Evolutionary conservation across 139 green algal species (phyloP), one percentile per base, ranked within the genome.

Genomic region (Chlamydomonas sphaeroides): DNA sequence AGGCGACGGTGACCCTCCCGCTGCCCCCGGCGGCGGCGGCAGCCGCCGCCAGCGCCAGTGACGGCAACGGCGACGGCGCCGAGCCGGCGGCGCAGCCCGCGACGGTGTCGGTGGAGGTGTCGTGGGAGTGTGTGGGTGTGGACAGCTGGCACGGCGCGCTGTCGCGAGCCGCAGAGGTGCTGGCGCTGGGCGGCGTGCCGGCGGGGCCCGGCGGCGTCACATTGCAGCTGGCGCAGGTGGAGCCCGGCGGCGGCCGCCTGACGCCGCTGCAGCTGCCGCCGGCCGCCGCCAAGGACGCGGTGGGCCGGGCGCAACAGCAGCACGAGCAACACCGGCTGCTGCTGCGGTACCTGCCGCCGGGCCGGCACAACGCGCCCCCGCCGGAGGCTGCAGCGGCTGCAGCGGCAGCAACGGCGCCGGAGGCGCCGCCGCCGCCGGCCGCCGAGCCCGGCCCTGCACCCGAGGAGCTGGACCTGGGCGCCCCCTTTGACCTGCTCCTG

Each of bases 131-230:
- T 21, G 83, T 83, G 6, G 85, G 85, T 5, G 26, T 86, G 25
- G 85, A 89, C 82, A 65, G 45, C 15, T 89, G 85, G 85, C 74
- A 79, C 15, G 85, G 72, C 0, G 85, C 85, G 26, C 59, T 89
- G 71, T 45, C 78, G 65, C 56, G 85, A 8, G 65, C 72, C 5
- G 32, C 36, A 5, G 79, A 86, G 53, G 62, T 86, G 45, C 78
- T 84, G 45, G 5, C 32, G 6, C 65, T 84, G 48, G 77, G 48
- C 2, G 65, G 36, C 5, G 67, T 70, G 32, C 42, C 78, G 25
- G 20, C 67, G n/a, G 66, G 65, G 17, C 67, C 70, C 1, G 70
- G 51, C 51, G 20, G 67, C 26, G 67, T 73, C 4, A 75, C 49
- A 5, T 53, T 78, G 36, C 51, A 67, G 14, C 65, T 84, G 30